phyloP scores from a whole-genome alignment of 1,284 basidiomycete genomes.

The Tilletia walkeri region DNA sequence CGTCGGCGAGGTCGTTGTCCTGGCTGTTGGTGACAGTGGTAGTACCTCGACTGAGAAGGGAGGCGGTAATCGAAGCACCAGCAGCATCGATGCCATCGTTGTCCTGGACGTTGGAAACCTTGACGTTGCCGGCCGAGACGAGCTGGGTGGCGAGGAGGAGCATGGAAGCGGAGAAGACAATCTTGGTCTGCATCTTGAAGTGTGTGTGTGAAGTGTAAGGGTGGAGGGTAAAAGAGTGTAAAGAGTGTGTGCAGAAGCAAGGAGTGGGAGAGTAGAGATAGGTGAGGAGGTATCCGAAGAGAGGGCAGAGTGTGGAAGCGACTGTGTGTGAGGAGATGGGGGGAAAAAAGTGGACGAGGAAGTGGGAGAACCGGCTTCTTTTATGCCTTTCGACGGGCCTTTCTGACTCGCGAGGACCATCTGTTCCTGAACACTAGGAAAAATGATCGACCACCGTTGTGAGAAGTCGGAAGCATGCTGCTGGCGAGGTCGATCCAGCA shows the following conservation, averaged over 20 bases:
- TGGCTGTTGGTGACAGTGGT: conserved; percentile 6
- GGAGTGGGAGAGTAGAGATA: background rate
- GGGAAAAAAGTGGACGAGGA: background rate
- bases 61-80: background rate
- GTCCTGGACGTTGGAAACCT: background rate
- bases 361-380: background rate
- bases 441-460: no score
- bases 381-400: background rate
- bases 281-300: conserved; percentile 17
- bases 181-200: conserved; percentile 18
- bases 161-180: conserved; percentile 13
- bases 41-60: background rate
- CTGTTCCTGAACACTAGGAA: no score
- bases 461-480: no score
- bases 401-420: no score
- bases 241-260: background rate
- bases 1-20: conserved; percentile 12
- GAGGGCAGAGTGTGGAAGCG: background rate
- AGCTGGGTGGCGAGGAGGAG: conserved; percentile 5
- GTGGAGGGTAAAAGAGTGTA: background rate
- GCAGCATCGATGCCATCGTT: conserved; percentile 6
- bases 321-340: background rate
- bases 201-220: background rate
- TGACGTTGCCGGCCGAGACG: conserved; percentile 5
- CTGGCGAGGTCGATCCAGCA: no score